Evolutionary conservation across 371 early-diverging fungal species (phyloP), one percentile per base, ranked within the genome.

Genomic region (Thermomucor indicae-seudaticae): DNA sequence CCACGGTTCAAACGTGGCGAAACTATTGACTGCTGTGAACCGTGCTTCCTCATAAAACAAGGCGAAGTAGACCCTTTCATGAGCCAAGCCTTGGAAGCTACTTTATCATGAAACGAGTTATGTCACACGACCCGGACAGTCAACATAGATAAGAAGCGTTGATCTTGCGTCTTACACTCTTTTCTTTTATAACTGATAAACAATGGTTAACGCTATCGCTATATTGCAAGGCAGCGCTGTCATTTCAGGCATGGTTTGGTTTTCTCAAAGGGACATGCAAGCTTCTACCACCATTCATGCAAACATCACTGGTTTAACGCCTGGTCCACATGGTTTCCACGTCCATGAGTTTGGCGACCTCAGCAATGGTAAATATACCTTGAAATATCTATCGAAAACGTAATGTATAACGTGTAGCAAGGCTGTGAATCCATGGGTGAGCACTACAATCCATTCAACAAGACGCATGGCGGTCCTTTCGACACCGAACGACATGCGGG

Each of bases 301-400:
- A 41, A 66, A 78, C 43, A 47, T 93, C 48, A 56, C 70, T 38
- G 88, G 87, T 22, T 72, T 93, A 35, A 58, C 70, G 12, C 74
- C 81, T 11, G 91, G 91, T 47, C 64, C 76, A 45, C 93, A 92
- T 74, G 94, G 93, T 43, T 84, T 93, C 83, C 94, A 93, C 68
- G 63, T 93, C 48, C 94, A 92, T 62, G 61, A 70, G 64, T 81
- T 75, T 54, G 87, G 87, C 43, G 90, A 89, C 72, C 79, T 85
- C 68, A 84, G 86, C 58, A 80, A 83, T 64, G 88, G 67, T 60
- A 54, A 7, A 40, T 11, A 32, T 32, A 8, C 7, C 7, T 14
- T 14, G 8, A 32, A 32, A 8, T 14, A n/a, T n/a, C n/a, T n/a
- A n/a, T n/a, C 32, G 7, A 32, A 7, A 32, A 14, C 7, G 14